Percentiles rank a stretch among this genome's conserved stretches.
Evolutionary conservation across 148 eudicot genomes (phyloP).

Genomic region (Fagopyrum homotropicum): DNA sequence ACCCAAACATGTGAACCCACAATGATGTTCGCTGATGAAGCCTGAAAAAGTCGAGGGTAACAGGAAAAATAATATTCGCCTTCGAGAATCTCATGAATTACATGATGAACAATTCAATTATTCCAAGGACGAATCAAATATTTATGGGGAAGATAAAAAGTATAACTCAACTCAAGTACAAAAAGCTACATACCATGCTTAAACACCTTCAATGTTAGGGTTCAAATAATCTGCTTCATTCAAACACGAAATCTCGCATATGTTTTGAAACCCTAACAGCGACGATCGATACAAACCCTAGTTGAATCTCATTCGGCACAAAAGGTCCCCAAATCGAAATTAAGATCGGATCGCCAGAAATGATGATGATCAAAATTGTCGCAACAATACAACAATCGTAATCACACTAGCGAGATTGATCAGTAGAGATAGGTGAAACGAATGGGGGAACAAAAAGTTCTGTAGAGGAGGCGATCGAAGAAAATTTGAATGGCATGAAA

Average conservation of each 20-base stretch:
- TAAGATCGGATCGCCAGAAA: constrained; percentile 1
- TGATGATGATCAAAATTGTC: not conserved
- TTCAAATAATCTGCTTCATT: constrained; percentile 4
- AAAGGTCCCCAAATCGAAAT: not conserved
- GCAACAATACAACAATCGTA: not conserved
- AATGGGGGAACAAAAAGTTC: not conserved
- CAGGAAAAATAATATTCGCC: not conserved
- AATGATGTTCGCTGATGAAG: constrained; percentile 42
- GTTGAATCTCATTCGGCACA: constrained; percentile 5
- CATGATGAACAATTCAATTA: not conserved
- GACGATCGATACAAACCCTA: not conserved
- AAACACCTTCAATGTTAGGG: constrained; percentile 2
- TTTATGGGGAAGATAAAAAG: not conserved
- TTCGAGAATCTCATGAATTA: not conserved
- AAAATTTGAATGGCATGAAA: not conserved
- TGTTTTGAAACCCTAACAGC: not conserved
- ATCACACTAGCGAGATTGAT: not conserved
- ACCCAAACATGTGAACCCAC: constrained; percentile 62
- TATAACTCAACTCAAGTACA: not conserved
- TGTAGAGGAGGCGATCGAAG: not conserved
- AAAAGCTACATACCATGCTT: constrained; percentile 9
- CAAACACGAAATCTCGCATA: not conserved
- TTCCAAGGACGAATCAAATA: not conserved
- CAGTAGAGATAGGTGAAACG: not conserved
- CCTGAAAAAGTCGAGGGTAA: constrained; percentile 25